phyloP scores from a whole-genome alignment of 1,284 basidiomycete genomes.

The Ganoderma leucocontextum region DNA sequence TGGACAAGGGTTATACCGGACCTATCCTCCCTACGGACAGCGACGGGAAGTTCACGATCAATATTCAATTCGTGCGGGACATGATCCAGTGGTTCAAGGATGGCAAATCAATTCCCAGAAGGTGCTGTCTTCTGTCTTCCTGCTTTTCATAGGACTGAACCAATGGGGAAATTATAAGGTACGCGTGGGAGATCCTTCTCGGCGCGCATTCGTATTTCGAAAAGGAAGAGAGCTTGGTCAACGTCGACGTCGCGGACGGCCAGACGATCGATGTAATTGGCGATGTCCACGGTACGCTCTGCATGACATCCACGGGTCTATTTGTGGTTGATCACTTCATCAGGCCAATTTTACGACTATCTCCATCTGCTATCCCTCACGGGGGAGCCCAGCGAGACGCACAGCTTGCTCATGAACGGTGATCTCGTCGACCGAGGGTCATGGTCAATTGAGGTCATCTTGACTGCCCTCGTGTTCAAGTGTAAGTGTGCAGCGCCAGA shows the following conservation, averaged over 20 bases:
- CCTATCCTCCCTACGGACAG: constrained; percentile 64
- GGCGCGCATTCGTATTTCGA: constrained; percentile 83
- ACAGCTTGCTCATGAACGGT: constrained; percentile 92
- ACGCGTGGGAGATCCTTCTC: constrained; percentile 96
- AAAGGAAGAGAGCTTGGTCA: constrained; percentile 86
- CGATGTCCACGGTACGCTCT: constrained; percentile 81
- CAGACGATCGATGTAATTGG: constrained; percentile 92
- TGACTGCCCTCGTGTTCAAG: constrained; percentile 96
- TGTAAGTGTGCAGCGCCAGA: constrained; percentile 57
- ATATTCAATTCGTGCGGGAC: constrained; percentile 79
- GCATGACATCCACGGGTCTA: background rate
- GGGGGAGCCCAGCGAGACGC: constrained; percentile 81
- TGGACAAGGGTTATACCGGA: constrained; percentile 75
- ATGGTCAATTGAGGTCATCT: constrained; percentile 96
- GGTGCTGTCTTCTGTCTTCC: constrained; percentile 29
- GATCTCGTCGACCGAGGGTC: constrained; percentile 98
- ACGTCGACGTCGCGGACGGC: constrained; percentile 80
- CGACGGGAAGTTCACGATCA: constrained; percentile 77
- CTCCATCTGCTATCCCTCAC: constrained; percentile 90
- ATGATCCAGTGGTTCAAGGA: constrained; percentile 96
- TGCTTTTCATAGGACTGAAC: background rate
- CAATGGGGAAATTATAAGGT: constrained; percentile 48
- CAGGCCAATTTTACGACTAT: constrained; percentile 95
- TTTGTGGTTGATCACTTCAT: constrained; percentile 14
- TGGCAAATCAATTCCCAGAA: constrained; percentile 85